A percentile compares a stretch with the other conserved stretches of the same genome.
phyloP scores from a whole-genome alignment of 2,329 filamentous ascomycete genomes.

The Fusarium coffeatum region DNA sequence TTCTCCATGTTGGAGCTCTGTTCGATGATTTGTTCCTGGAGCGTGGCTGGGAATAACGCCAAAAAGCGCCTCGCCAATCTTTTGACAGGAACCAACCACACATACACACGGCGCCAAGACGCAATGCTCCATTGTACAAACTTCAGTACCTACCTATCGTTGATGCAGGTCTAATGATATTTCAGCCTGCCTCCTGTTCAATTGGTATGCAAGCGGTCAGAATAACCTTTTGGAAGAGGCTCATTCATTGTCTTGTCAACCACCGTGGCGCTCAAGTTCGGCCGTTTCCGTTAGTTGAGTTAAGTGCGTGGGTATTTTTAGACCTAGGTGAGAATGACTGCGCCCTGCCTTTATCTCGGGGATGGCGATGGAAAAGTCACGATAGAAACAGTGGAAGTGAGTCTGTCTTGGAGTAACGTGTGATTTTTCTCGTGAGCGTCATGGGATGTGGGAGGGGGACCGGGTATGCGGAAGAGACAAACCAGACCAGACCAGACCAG shows the following conservation, averaged over 20 bases:
- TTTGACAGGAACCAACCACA: background rate
- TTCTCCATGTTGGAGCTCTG: background rate
- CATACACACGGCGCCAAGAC: background rate
- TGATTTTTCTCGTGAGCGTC: background rate
- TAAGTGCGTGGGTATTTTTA: constrained; percentile 11
- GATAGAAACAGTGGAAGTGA: background rate
- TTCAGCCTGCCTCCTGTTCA: background rate
- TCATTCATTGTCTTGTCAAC: constrained; percentile 6
- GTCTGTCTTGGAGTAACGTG: background rate
- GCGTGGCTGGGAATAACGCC: background rate
- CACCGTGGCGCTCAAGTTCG: constrained; percentile 2
- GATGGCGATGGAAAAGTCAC: background rate
- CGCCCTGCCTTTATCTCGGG: background rate
- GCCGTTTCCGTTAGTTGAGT: background rate
- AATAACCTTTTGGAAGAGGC: constrained; percentile 3
- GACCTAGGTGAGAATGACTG: background rate
- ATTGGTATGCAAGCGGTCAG: background rate
- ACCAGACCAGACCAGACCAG: background rate
- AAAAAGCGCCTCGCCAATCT: background rate
- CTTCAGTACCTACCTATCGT: background rate
- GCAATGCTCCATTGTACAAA: background rate
- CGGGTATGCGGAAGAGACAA: background rate
- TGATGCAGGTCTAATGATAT: background rate
- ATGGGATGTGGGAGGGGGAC: background rate
- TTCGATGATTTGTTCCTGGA: background rate